phyloP scores from a whole-genome alignment of 495 filamentous ascomycete genomes.

The Penicillium atrosanguineum region DNA sequence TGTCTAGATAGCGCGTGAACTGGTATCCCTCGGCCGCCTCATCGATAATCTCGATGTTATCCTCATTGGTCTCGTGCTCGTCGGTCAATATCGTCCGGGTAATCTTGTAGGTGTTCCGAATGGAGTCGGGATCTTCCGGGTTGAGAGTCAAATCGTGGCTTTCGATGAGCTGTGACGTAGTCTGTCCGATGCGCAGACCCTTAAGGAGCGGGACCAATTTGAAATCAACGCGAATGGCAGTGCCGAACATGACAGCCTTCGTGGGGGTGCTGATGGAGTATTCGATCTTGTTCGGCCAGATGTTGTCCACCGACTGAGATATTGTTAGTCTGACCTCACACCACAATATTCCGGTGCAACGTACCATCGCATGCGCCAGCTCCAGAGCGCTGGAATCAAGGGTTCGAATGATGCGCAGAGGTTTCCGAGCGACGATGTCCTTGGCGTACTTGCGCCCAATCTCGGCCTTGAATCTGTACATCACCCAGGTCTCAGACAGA shows the following conservation, averaged over 20 bases:
- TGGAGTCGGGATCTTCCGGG: conserved; percentile 46
- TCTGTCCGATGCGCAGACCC: conserved; percentile 75
- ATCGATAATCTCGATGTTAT: conserved; percentile 65
- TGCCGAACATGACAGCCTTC: conserved; percentile 90
- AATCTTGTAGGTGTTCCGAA: conserved; percentile 57
- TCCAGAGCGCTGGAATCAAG: conserved; percentile 78
- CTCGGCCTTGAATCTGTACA: conserved; percentile 85
- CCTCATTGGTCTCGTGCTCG: conserved; percentile 56
- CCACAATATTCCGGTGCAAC: conserved; percentile 6
- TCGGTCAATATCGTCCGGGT: conserved; percentile 62
- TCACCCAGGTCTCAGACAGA: conserved; percentile 71
- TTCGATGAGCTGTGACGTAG: conserved; percentile 74
- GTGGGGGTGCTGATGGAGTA: conserved; percentile 87
- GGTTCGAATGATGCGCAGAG: conserved; percentile 83
- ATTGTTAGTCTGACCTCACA: conserved; percentile 11
- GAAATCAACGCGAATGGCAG: conserved; percentile 74
- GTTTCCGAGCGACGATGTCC: conserved; percentile 73
- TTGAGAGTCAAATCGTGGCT: conserved; percentile 64
- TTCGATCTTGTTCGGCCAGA: conserved; percentile 93
- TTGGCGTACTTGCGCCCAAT: conserved; percentile 78
- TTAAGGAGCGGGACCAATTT: conserved; percentile 81
- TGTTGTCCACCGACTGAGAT: conserved; percentile 73
- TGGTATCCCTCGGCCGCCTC: conserved; percentile 78
- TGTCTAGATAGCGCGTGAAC: conserved; percentile 61
- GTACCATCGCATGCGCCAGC: conserved; percentile 78